Conservation (phyloP, 1,284 basidiomycete species). For the Rhizoctonia solani region DNA sequence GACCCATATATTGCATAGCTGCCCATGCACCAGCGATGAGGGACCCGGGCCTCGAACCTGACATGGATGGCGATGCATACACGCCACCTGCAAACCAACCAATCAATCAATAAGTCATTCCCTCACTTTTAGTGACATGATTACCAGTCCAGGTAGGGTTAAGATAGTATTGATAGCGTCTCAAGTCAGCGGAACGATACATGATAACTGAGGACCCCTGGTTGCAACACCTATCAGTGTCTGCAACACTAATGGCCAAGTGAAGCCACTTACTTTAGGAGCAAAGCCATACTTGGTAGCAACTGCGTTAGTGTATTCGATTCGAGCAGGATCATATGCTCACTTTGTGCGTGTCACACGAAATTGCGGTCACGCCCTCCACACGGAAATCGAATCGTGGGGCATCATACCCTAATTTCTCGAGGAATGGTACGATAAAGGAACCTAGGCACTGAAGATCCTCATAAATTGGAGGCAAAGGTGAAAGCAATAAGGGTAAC, state of each 20-base stretch:
- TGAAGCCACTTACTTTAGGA: constrained; percentile 65
- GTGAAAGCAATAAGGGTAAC: constrained; percentile 31
- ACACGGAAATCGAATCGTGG: constrained; percentile 87
- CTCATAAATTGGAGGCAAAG: background rate
- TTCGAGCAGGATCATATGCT: constrained; percentile 36
- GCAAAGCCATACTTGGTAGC: constrained; percentile 71
- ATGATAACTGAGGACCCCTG: constrained; percentile 93
- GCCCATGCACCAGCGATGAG: constrained; percentile 97
- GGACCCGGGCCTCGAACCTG: constrained; percentile 88
- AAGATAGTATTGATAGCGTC: constrained; percentile 83
- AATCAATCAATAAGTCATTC: background rate
- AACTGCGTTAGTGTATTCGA: constrained; percentile 7
- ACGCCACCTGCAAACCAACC: constrained; percentile 57
- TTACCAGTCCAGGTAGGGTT: constrained; percentile 76
- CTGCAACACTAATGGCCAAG: background rate
- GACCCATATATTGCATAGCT: constrained; percentile 90
- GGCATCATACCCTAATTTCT: constrained; percentile 54
- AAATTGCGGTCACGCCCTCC: constrained; percentile 85
- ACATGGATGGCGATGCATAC: constrained; percentile 83
- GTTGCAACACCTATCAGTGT: background rate
- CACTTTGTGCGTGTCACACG: constrained; percentile 92
- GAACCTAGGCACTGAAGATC: constrained; percentile 83
- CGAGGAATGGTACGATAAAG: constrained; percentile 90
- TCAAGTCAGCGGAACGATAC: constrained; percentile 76
- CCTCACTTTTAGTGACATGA: constrained; percentile 41